A percentile compares a stretch with the other conserved stretches of the same genome.
These are phyloP conservation scores for Parafenestella ontariensis DNA, from an alignment of 2,329 filamentous ascomycete species.

Conservation along the genomic window DNA sequence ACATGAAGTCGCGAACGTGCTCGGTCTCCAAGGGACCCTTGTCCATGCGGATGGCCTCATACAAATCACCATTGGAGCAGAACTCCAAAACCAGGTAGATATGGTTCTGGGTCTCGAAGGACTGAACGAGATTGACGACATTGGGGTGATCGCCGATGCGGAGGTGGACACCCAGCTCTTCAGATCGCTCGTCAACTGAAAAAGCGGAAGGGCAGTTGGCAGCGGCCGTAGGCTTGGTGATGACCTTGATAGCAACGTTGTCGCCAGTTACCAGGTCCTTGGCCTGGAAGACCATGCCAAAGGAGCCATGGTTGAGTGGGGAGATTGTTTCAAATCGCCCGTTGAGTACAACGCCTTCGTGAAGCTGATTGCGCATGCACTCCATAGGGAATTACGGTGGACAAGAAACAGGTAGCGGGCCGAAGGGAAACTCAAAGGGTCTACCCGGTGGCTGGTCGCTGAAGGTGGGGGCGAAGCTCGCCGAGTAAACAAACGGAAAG, in stretches of 20 bases:
- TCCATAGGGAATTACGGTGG: constrained; percentile 65
- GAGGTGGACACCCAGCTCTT: constrained; percentile 81
- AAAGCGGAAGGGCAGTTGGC: constrained; percentile 67
- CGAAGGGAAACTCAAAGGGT: constrained; percentile 46
- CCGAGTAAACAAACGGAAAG: constrained; percentile 30
- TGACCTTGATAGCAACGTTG: constrained; percentile 92
- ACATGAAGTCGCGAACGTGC: constrained; percentile 96
- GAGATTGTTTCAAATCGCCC: constrained; percentile 91
- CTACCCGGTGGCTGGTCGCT: constrained; percentile 42
- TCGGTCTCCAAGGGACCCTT: constrained; percentile 92
- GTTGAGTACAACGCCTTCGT: constrained; percentile 79
- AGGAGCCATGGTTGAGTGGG: constrained; percentile 97
- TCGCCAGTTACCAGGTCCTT: constrained; percentile 78
- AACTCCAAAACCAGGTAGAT: constrained; percentile 93
- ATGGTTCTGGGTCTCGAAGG: constrained; percentile 91
- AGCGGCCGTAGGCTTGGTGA: constrained; percentile 79
- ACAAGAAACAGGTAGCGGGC: constrained; percentile 26
- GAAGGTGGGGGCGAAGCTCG: constrained; percentile 24
- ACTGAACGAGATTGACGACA: constrained; percentile 89
- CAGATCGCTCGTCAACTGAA: constrained; percentile 80
- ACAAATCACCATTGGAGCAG: constrained; percentile 92
- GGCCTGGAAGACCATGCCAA: constrained; percentile 97
- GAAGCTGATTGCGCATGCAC: constrained; percentile 84
- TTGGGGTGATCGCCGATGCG: constrained; percentile 82
- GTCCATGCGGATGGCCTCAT: constrained; percentile 91